Percentiles rank a stretch among this genome's conserved stretches.
Evolutionary conservation across 176 grass and related monocot species (phyloP).

Genomic region (Typha latifolia): DNA sequence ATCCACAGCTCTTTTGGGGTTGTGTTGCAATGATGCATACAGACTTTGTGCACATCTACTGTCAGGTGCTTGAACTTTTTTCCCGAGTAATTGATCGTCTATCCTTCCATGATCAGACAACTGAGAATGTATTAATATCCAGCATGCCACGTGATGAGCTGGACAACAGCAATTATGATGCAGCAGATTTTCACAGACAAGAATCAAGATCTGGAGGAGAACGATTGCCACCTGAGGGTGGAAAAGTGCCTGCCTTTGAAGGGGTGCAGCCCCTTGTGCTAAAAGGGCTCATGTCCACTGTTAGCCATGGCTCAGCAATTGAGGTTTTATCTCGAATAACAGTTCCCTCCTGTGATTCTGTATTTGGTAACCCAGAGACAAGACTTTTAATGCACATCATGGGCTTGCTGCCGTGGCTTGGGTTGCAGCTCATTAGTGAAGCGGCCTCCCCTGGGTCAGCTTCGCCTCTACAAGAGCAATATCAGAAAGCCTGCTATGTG

Average conservation of each 20-base stretch:
- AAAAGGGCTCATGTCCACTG: conserved; percentile 86
- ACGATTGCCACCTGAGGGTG: conserved; percentile 47
- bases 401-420: conserved; percentile 90
- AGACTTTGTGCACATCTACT: conserved; percentile 91
- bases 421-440: conserved; percentile 60
- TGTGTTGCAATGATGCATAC: conserved; percentile 96
- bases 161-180: conserved; percentile 43
- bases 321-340: conserved; percentile 93
- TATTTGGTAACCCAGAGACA: conserved; percentile 87
- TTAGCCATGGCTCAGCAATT: conserved; percentile 76
- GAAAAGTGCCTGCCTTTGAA: conserved; percentile 82
- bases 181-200: conserved; percentile 63
- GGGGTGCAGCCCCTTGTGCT: conserved; percentile 91
- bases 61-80: conserved; percentile 84
- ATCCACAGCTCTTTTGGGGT: conserved; percentile 97
- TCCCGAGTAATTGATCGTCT: conserved; percentile 76
- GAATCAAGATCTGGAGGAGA: conserved; percentile 51
- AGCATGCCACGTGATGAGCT: conserved; percentile 97
- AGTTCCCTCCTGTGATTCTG: conserved; percentile 78
- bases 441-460: conserved; percentile 21
- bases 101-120: conserved; percentile 72
- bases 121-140: conserved; percentile 78
- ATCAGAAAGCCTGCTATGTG: conserved; percentile 82
- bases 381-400: conserved; percentile 93
- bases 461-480: conserved; percentile 61